Base-by-base conservation (phyloP, 2,329 filamentous ascomycete species). In the Pseudogymnoascus verrucosus region DNA sequence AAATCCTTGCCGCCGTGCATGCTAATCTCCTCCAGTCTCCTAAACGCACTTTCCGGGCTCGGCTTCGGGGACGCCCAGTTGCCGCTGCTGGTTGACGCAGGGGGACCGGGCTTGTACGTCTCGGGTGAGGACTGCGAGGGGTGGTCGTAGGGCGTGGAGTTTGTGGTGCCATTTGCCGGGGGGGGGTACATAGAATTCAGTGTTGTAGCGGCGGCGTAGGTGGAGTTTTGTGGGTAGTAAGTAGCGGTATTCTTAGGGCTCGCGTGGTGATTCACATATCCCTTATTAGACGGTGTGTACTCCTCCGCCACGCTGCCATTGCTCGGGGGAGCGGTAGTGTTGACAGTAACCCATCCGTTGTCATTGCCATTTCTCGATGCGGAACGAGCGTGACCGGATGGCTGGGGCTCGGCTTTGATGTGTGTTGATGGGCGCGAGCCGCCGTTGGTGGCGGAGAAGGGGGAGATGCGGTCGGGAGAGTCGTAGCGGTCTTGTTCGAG, bases 401-500 rank as follows among this genome's bases (percentile, higher is more conserved):
- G 19, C 23, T 5, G 14, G 23, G 51, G 11, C 31, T 60, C 54
- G n/a, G 54, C 4, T 23, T 36, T 60, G n/a, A 60, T 23, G 14
- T 60, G 26, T 16, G 54, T n/a, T 12, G 54, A 7, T 2, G 42
- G 42, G 5, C 42, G 19, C 21, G 42, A 23, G 21, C 21, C 40
- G 19, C 16, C 42, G 10, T 19, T 36, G 14, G 14, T n/a, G 7
- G 28, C 28, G n/a, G 54, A 36, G 14, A 36, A 16, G 10, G 54
- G 54, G 19, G 28, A 34, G 5, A 47, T 6, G 3, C 42, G 42
- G 0, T 47, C 42, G 5, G 54, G 54, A 3, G n/a, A 34, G 28
- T 60, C 8, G 12, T 60, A 60, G 28, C 54, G 54, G 54, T 60
- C 54, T 26, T 60, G 54, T n/a, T 60, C 28, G 19, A 60, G 34